Evolutionary conservation across 768 basidiomycete species (phyloP).

Genomic region (Lentinus tigrinus): DNA sequence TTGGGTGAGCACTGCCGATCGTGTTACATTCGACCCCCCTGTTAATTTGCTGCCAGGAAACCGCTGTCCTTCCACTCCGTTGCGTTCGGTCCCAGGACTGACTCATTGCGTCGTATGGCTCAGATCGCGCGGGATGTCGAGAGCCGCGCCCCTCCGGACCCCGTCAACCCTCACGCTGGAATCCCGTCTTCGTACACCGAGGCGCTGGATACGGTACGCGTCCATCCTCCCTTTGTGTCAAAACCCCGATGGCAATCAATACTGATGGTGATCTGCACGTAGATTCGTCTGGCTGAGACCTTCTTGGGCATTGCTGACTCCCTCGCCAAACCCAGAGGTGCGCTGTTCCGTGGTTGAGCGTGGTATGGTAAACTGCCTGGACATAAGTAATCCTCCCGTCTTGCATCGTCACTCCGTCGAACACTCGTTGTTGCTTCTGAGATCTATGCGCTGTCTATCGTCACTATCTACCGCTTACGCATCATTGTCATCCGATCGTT

Average conservation of each 20-base stretch:
- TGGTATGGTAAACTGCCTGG: not conserved
- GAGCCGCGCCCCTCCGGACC: conserved; percentile 41
- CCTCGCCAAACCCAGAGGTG: conserved; percentile 53
- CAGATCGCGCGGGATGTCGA: conserved; percentile 50
- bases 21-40: not conserved
- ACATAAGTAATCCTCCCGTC: not conserved
- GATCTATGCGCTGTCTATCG: no score
- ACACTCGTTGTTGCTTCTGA: no score
- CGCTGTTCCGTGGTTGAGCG: conserved; percentile 32
- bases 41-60: conserved; percentile 36
- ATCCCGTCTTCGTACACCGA: conserved; percentile 47
- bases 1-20: conserved; percentile 38
- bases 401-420: no score
- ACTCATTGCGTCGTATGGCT: conserved; percentile 47
- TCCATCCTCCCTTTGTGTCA: no score
- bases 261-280: not conserved
- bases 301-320: conserved; percentile 61
- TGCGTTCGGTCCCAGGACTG: conserved; percentile 44
- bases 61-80: conserved; percentile 58
- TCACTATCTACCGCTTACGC: no score
- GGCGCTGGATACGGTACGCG: conserved; percentile 49
- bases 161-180: conserved; percentile 29
- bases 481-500: no score
- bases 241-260: not conserved
- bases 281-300: conserved; percentile 56